Evolutionary conservation across 192 early-diverging fungal genomes (phyloP).

Genomic region (Entomortierella parvispora): DNA sequence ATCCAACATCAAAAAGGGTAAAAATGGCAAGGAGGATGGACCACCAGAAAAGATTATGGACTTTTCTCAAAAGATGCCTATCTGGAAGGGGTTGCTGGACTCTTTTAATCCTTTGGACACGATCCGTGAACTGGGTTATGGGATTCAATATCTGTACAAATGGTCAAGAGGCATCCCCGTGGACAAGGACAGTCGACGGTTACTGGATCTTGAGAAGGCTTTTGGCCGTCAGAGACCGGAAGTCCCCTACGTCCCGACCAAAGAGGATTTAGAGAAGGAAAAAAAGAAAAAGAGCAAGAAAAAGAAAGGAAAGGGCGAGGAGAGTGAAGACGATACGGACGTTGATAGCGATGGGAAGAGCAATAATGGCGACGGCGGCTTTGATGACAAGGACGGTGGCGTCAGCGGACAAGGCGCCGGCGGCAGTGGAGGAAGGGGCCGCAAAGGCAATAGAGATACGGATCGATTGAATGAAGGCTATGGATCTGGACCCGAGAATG

Average conservation of each 20-base stretch:
- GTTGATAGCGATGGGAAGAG: neutral
- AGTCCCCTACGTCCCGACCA: slow-evolving; percentile 34
- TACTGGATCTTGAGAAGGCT: slow-evolving; percentile 45
- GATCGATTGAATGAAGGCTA: neutral
- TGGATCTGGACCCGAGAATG: slow-evolving; percentile 3
- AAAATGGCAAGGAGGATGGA: slow-evolving; percentile 3
- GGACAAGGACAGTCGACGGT: slow-evolving; percentile 45
- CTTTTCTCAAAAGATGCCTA: slow-evolving; percentile 35
- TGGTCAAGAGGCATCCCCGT: slow-evolving; percentile 46
- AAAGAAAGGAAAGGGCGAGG: slow-evolving; percentile 9
- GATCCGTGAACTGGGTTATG: slow-evolving; percentile 35
- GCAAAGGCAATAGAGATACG: neutral
- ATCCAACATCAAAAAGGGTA: slow-evolving; percentile 5
- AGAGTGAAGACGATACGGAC: neutral
- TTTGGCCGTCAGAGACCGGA: slow-evolving; percentile 45
- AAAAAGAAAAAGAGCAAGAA: slow-evolving; percentile 26
- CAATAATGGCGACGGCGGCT: neutral
- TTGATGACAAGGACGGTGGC: no score
- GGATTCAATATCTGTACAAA: slow-evolving; percentile 43
- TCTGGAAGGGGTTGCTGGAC: slow-evolving; percentile 47
- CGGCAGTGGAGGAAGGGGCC: neutral
- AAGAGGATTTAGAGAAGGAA: slow-evolving; percentile 17
- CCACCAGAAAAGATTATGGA: slow-evolving; percentile 35
- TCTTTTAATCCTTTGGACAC: slow-evolving; percentile 52
- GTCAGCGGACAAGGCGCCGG: no score